Evolutionary conservation across 768 basidiomycete genomes (phyloP), one percentile per base, ranked within the genome.

Genomic region (Macrolepiota albuminosa): DNA sequence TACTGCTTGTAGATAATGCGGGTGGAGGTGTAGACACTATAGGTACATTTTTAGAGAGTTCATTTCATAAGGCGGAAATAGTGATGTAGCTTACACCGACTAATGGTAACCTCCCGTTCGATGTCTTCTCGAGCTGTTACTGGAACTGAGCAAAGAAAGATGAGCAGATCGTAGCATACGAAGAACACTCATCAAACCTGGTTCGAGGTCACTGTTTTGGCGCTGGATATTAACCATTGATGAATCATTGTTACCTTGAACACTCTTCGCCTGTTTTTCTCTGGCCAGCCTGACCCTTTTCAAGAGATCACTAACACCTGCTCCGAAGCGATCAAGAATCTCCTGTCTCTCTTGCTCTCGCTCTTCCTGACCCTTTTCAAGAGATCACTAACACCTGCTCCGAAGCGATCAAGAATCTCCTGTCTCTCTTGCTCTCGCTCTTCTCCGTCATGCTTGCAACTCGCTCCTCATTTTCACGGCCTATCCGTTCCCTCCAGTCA

Each of bases 371-470:
- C 82, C 56, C 78, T 82, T 65, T 73, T 79, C 68, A 95, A 63
- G 3, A 91, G 71, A 48, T 86, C 85, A 3, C 78, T 77, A 10
- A 93, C 77, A 18, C 82, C 84, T 1, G 79, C 74, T 0, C 93
- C 93, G 67, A 95, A 86, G 48, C 82, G 80, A 61, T 90, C 85
- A 31, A 90, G 58, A 45, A 95, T 82, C 61, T 91, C 83, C 54
- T 73, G 73, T 47, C 78, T 76, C 70, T 89, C 92, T 54, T 81
- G 71, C 61, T 87, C 84, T 10, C 85, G 77, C 69, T 95, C 89
- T 16, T 84, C 84, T 82, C 81, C 2, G 81, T 79, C 94, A 95
- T 95, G 1, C 67, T 70, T 18, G 81, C 82, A 2, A 95, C 81
- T 33, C 74, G 72, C 11, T 73, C 71, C 59, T 81, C 77, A 63